Conservation (phyloP, 352 stramenopile species). For the Pythium graminicola region DNA sequence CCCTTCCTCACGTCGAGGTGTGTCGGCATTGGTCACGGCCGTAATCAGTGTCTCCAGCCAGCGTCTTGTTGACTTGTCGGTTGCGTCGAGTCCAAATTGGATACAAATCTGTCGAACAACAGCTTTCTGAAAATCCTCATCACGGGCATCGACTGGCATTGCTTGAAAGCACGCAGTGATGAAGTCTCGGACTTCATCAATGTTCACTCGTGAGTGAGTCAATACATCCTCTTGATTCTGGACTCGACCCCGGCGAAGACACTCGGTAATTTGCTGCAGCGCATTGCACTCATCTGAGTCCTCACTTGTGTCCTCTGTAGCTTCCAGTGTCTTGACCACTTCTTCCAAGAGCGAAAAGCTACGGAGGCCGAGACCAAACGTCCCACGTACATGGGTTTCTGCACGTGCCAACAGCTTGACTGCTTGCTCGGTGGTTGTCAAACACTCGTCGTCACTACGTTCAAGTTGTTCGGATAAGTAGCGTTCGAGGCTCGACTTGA, state of each 20-base stretch:
- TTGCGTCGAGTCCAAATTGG: slow-evolving; percentile 14
- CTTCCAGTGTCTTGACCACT: slow-evolving; percentile 12
- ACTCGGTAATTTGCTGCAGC: slow-evolving; percentile 2
- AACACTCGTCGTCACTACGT: background rate
- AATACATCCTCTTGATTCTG: background rate
- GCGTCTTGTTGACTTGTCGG: background rate
- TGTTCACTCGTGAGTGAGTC: background rate
- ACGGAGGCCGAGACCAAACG: slow-evolving; percentile 1
- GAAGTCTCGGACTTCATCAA: slow-evolving; percentile 12
- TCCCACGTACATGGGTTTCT: slow-evolving; percentile 11
- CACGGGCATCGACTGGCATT: background rate
- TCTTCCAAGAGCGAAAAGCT: slow-evolving; percentile 16
- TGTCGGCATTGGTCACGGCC: background rate
- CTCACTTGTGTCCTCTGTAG: background rate
- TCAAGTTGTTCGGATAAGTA: slow-evolving; percentile 3
- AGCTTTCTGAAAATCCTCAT: background rate
- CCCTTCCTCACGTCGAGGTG: background rate
- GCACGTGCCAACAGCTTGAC: slow-evolving; percentile 13
- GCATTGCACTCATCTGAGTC: background rate
- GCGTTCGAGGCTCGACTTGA: background rate
- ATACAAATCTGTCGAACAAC: slow-evolving; percentile 6
- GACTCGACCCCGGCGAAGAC: background rate
- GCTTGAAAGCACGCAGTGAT: slow-evolving; percentile 3
- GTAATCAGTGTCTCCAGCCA: slow-evolving; percentile 5
- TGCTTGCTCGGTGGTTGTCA: background rate